These are phyloP conservation scores for Radiomyces spectabilis DNA, from an alignment of 192 early-diverging fungal genomes.

Conservation along the genomic window DNA sequence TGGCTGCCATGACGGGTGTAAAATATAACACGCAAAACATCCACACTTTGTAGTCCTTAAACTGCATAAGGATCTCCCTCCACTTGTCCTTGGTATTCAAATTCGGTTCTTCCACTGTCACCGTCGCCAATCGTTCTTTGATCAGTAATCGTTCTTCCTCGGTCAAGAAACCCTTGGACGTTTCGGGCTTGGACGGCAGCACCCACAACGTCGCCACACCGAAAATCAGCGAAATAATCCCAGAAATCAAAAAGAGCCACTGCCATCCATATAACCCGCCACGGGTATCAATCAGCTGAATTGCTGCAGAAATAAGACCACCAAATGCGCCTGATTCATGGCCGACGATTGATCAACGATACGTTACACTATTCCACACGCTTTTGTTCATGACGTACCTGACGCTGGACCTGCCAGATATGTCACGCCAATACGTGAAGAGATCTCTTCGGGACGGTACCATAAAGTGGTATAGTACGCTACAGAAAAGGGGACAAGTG, in stretches of 20 bases:
- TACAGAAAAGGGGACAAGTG: not conserved
- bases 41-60: constrained; percentile 25
- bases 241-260: constrained; percentile 23
- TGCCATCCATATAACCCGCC: constrained; percentile 26
- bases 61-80: not conserved
- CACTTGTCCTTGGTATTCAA: not conserved
- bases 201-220: constrained; percentile 17
- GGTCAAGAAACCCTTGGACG: constrained; percentile 12
- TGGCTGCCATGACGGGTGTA: constrained; percentile 29
- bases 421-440: constrained; percentile 17
- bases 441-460: constrained; percentile 25
- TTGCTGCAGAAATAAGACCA: constrained; percentile 22
- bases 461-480: constrained; percentile 27
- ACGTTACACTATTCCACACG: not conserved
- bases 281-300: constrained; percentile 20
- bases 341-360: not conserved
- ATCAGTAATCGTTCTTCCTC: constrained; percentile 16
- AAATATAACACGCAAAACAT: constrained; percentile 24
- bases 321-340: constrained; percentile 15
- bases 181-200: constrained; percentile 20
- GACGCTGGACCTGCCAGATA: constrained; percentile 27
- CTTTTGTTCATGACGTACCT: not conserved
- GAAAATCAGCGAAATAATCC: constrained; percentile 16
- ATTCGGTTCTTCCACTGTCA: not conserved
- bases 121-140: not conserved